phyloP scores from a whole-genome alignment of 768 basidiomycete species.

The Fomitopsis serialis region DNA sequence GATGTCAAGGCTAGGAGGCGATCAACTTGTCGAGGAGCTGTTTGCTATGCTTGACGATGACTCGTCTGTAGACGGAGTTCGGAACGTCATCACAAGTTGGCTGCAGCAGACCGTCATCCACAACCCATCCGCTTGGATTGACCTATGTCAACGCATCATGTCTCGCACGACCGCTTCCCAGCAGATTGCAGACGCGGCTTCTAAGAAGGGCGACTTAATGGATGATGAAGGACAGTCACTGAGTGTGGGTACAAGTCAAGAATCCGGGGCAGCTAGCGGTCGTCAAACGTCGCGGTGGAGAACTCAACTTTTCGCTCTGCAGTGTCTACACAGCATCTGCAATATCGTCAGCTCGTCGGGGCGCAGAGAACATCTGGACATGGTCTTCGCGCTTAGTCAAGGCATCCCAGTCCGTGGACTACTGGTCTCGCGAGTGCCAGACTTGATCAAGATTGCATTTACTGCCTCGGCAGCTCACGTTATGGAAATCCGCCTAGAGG shows the following conservation, averaged over 20 bases:
- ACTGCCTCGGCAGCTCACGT: conserved; percentile 96
- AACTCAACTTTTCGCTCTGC: conserved; percentile 91
- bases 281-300: conserved; percentile 83
- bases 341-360: conserved; percentile 66
- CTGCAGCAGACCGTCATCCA: conserved; percentile 88
- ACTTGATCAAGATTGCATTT: conserved; percentile 97
- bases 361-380: conserved; percentile 79
- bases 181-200: conserved; percentile 58
- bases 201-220: conserved; percentile 43
- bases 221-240: conserved; percentile 97
- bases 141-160: conserved; percentile 96
- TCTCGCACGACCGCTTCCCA: conserved; percentile 84
- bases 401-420: conserved; percentile 57
- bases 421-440: conserved; percentile 80
- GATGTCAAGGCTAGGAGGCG: conserved; percentile 92
- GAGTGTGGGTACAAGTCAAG: conserved; percentile 50
- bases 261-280: conserved; percentile 31
- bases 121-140: conserved; percentile 97
- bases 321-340: conserved; percentile 89
- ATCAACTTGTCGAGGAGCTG: conserved; percentile 88
- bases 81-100: conserved; percentile 92
- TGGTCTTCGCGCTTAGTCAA: conserved; percentile 56
- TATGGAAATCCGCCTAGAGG: conserved; percentile 90
- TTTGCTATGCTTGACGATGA: conserved; percentile 96
- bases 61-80: conserved; percentile 87